Conservation (phyloP, 202 grass and related monocot genomes). For the Zoysia matrella region DNA sequence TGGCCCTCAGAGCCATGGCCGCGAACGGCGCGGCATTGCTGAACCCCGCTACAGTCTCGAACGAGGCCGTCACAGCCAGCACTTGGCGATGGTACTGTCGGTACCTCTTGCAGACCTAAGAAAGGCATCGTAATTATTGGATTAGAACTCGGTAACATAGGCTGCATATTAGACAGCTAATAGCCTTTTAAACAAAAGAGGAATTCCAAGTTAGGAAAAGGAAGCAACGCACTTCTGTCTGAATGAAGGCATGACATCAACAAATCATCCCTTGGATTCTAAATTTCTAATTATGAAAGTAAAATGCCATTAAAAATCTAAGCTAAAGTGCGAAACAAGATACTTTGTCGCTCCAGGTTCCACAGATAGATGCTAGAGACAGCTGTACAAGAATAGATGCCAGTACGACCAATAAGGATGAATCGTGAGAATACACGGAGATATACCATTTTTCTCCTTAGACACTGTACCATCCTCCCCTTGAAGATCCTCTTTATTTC, state of each 20-base stretch:
- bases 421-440: neutral
- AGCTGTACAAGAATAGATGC: conserved; percentile 42
- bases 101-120: conserved; percentile 87
- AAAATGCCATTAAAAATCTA: conserved; percentile 37
- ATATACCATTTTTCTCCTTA: neutral
- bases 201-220: conserved; percentile 5
- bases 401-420: neutral
- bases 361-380: conserved; percentile 49
- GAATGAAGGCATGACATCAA: conserved; percentile 47
- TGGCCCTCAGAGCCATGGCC: conserved; percentile 65
- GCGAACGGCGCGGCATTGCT: conserved; percentile 76
- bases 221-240: conserved; percentile 27
- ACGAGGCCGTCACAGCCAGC: conserved; percentile 78
- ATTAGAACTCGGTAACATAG: neutral
- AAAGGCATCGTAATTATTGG: neutral
- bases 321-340: conserved; percentile 1
- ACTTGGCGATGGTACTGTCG: conserved; percentile 83
- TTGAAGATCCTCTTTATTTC: neutral
- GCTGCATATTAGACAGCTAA: neutral
- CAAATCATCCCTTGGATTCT: conserved; percentile 18
- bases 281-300: conserved; percentile 29
- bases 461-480: neutral
- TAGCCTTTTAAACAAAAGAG: neutral
- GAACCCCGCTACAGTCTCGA: conserved; percentile 77
- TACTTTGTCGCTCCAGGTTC: conserved; percentile 8